These are phyloP conservation scores for Nitzschia sp. DNA, from an alignment of 108 stramenopile species.

Conservation along the genomic window DNA sequence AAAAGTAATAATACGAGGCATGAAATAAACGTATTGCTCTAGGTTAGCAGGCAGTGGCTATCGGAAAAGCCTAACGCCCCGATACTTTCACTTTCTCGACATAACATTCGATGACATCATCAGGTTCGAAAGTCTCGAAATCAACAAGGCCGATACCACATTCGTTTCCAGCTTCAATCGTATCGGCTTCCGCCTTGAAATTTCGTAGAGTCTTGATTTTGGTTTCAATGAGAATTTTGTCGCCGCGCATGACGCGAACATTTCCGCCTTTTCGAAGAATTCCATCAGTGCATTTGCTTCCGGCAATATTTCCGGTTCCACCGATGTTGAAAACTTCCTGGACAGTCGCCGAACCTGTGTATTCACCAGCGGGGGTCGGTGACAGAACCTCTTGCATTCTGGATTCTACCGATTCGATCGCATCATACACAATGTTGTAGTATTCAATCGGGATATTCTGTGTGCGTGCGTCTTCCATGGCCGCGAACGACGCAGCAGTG, in stretches of 20 bases:
- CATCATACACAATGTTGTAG: conserved; percentile 93
- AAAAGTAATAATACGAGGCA: background rate
- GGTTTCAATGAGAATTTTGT: conserved; percentile 87
- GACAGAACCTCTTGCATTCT: conserved; percentile 91
- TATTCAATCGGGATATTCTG: conserved; percentile 87
- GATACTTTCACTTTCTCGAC: conserved; percentile 57
- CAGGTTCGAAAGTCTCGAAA: conserved; percentile 92
- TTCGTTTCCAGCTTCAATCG: conserved; percentile 87
- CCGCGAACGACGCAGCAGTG: conserved; percentile 81
- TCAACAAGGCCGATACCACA: conserved; percentile 92
- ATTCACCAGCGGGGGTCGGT: conserved; percentile 94
- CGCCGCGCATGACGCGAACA: conserved; percentile 93
- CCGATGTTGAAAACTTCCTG: conserved; percentile 97
- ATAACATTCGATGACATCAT: conserved; percentile 96
- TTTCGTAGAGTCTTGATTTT: conserved; percentile 88
- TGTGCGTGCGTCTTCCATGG: conserved; percentile 87
- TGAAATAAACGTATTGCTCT: background rate
- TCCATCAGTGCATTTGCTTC: conserved; percentile 91
- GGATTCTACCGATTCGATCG: conserved; percentile 90
- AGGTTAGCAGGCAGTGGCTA: background rate
- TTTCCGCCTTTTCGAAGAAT: conserved; percentile 83
- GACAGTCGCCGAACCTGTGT: conserved; percentile 84
- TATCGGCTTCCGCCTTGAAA: conserved; percentile 91
- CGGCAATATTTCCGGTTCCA: conserved; percentile 92
- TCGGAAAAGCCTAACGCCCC: background rate